Conservation (phyloP, 2,329 filamentous ascomycete species). For the Cladosporium sp. region DNA sequence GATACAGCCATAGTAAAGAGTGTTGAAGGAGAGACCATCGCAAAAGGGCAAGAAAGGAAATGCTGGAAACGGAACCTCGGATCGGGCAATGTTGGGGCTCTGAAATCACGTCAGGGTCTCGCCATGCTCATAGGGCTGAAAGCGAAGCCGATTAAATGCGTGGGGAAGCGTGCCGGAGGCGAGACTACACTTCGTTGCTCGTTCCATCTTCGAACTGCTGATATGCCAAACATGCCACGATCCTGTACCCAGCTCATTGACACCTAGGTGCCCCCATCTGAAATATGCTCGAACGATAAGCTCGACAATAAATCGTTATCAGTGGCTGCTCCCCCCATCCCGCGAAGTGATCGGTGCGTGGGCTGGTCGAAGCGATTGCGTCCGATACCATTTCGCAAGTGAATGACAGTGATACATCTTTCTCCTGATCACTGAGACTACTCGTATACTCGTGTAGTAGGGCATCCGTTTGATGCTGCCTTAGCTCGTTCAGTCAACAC, state of each 20-base stretch:
- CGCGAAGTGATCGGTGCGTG: not conserved
- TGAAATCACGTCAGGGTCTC: slow-evolving; percentile 17
- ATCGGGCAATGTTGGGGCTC: slow-evolving; percentile 9
- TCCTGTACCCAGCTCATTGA: not conserved
- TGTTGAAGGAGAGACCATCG: slow-evolving; percentile 14
- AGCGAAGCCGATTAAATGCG: not conserved
- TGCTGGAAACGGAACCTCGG: slow-evolving; percentile 10
- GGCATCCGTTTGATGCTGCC: not conserved
- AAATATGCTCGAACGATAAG: not conserved
- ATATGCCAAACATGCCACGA: not conserved
- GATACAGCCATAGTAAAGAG: slow-evolving; percentile 16
- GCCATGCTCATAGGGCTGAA: slow-evolving; percentile 5
- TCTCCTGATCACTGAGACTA: not conserved
- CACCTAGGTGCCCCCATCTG: not conserved
- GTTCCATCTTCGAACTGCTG: not conserved
- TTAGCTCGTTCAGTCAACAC: not conserved
- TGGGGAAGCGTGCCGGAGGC: not conserved
- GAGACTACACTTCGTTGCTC: not conserved
- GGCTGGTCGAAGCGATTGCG: not conserved
- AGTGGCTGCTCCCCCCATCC: not conserved
- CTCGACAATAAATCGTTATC: not conserved
- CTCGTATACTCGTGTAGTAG: too few species aligned
- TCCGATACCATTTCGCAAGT: not conserved
- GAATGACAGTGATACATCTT: not conserved
- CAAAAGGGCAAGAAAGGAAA: not conserved